These are phyloP conservation scores for Coemansia sp. DNA, from an alignment of 371 early-diverging fungal species.

Conservation along the genomic window DNA sequence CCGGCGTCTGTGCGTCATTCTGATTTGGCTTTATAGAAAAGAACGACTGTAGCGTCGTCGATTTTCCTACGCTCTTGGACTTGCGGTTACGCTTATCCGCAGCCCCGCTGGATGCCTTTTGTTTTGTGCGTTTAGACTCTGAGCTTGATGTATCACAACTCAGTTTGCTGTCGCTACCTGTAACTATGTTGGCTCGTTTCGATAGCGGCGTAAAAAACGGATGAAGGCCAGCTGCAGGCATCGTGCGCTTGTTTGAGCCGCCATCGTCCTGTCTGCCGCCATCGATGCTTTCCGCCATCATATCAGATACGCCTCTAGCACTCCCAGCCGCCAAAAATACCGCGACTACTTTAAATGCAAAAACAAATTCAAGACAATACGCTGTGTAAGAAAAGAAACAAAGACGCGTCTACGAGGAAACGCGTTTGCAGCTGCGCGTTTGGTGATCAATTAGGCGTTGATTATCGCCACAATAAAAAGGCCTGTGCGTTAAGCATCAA, in stretches of 20 bases:
- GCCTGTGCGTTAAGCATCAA: not conserved
- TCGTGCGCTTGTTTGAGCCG: not conserved
- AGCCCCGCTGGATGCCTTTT: not conserved
- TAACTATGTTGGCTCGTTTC: slow-evolving; percentile 15
- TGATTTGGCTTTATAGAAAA: slow-evolving; percentile 14
- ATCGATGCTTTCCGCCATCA: not conserved
- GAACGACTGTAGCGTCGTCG: slow-evolving; percentile 35
- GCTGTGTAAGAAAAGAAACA: not conserved
- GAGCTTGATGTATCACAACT: not conserved
- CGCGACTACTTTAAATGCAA: not conserved
- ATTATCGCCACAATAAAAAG: not conserved
- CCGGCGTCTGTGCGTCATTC: not conserved
- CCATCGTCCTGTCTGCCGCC: not conserved
- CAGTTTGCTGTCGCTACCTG: not conserved
- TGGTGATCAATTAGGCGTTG: not conserved
- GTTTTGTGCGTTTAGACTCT: slow-evolving; percentile 28
- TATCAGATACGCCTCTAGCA: not conserved
- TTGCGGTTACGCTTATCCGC: slow-evolving; percentile 23
- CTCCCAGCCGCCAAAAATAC: not conserved
- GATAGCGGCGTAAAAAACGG: slow-evolving; percentile 36
- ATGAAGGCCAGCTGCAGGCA: slow-evolving; percentile 12
- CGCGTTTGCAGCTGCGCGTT: not conserved
- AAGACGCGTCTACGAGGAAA: not conserved
- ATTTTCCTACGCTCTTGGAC: slow-evolving; percentile 2
- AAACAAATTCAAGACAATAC: not conserved